Percentiles rank a stretch among this genome's conserved stretches.
Evolutionary conservation across 2,329 filamentous ascomycete genomes (phyloP).

Genomic region (Xylariaceae sp.): DNA sequence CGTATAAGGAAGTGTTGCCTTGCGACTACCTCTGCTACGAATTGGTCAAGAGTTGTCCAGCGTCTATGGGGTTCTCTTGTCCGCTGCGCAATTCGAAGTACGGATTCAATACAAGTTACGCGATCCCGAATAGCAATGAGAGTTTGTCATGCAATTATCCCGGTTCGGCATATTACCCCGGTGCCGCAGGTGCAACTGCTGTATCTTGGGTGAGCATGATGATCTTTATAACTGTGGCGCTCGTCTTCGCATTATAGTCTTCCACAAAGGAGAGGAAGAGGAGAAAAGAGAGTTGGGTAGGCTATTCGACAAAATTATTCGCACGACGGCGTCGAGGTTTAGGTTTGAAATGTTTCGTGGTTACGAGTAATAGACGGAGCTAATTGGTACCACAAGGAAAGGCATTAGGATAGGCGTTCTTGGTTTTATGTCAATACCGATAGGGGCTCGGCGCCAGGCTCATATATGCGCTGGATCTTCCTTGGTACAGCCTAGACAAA

Average conservation of each 20-base stretch:
- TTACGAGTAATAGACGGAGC: conserved; percentile 23
- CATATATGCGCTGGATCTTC: conserved; percentile 1
- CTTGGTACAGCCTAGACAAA: background rate
- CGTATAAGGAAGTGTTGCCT: conserved; percentile 91
- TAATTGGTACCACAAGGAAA: conserved; percentile 26
- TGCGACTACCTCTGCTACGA: conserved; percentile 88
- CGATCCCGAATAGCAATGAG: conserved; percentile 34
- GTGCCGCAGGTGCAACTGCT: conserved; percentile 38
- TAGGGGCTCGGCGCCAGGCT: conserved; percentile 1
- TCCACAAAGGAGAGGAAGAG: background rate
- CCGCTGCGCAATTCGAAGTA: conserved; percentile 53
- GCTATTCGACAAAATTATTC: conserved; percentile 22
- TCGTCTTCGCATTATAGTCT: conserved; percentile 26
- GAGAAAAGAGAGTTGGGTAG: conserved; percentile 7
- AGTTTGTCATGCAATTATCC: conserved; percentile 64
- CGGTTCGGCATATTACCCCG: conserved; percentile 61
- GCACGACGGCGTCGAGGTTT: conserved; percentile 30
- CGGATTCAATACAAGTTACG: conserved; percentile 57
- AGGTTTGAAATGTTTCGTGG: conserved; percentile 22
- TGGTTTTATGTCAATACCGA: conserved; percentile 17
- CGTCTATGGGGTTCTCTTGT: conserved; percentile 76
- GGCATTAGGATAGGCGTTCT: conserved; percentile 39
- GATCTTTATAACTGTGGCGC: conserved; percentile 15
- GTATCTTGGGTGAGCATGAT: conserved; percentile 35
- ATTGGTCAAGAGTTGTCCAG: conserved; percentile 83